These are phyloP conservation scores for Termitomyces sp. DNA, from an alignment of 768 basidiomycete species.

Conservation along the genomic window DNA sequence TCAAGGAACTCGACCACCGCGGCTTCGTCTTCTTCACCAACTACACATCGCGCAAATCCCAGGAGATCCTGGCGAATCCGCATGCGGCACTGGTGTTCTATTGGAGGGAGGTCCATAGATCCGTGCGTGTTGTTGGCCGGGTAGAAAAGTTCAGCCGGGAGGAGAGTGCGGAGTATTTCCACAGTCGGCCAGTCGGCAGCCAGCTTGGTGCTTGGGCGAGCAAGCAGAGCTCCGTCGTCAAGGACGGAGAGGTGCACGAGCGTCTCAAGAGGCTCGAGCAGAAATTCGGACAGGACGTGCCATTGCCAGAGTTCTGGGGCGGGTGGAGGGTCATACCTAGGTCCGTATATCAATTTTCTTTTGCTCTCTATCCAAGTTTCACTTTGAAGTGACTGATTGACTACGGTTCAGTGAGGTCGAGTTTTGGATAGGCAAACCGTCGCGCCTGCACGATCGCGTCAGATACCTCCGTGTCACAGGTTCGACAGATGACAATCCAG, in stretches of 20 bases:
- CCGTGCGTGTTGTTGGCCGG: conserved; percentile 78
- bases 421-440: conserved; percentile 97
- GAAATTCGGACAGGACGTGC: conserved; percentile 58
- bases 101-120: conserved; percentile 81
- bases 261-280: conserved; percentile 55
- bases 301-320: conserved; percentile 91
- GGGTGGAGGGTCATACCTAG: conserved; percentile 92
- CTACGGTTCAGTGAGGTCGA: conserved; percentile 72
- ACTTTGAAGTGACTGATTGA: not conserved
- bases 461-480: conserved; percentile 58
- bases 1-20: conserved; percentile 82
- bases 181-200: conserved; percentile 76
- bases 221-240: conserved; percentile 76
- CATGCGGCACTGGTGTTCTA: conserved; percentile 83
- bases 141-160: conserved; percentile 71
- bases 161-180: conserved; percentile 83
- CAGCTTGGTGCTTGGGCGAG: conserved; percentile 93
- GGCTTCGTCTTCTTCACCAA: conserved; percentile 99
- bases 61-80: conserved; percentile 73
- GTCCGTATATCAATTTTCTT: conserved; percentile 38
- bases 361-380: not conserved
- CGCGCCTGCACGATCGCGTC: conserved; percentile 87
- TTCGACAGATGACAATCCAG: conserved; percentile 40
- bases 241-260: conserved; percentile 61
- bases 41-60: conserved; percentile 89